Percentiles rank a stretch among this genome's conserved stretches.
These are phyloP conservation scores for Leccinum sublutescens DNA, from an alignment of 768 basidiomycete species.

Conservation along the genomic window DNA sequence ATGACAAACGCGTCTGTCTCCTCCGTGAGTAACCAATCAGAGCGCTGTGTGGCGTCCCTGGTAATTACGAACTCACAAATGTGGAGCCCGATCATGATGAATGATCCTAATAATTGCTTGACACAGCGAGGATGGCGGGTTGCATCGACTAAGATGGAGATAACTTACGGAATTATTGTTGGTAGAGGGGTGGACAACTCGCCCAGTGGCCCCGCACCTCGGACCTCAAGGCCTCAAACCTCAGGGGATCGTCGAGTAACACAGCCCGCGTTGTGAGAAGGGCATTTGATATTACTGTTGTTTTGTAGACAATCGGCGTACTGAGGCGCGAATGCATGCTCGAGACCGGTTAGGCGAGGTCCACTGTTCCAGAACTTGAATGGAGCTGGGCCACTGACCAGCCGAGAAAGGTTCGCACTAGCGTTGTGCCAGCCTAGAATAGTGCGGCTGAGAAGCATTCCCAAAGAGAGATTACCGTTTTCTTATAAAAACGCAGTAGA, in stretches of 20 bases:
- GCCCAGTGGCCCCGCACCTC: conserved; percentile 9
- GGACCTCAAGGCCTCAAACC: conserved; percentile 2
- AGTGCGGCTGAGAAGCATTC: conserved; percentile 26
- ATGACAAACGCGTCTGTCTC: conserved; percentile 18
- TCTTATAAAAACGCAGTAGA: conserved; percentile 8
- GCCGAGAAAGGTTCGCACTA: conserved; percentile 22
- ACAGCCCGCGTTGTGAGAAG: conserved; percentile 13
- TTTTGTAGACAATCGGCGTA: conserved; percentile 18
- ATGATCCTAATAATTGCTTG: conserved; percentile 11
- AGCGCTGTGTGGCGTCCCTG: conserved; percentile 23
- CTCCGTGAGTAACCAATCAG: conserved; percentile 24
- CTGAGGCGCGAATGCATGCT: conserved; percentile 20
- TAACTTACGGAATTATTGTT: conserved; percentile 16
- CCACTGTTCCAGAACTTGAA: conserved; percentile 9
- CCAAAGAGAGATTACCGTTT: conserved; percentile 8
- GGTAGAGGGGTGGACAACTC: conserved; percentile 5
- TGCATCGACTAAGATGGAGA: conserved; percentile 15
- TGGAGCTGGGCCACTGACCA: conserved; percentile 6
- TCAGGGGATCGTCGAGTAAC: conserved; percentile 14
- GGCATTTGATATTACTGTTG: conserved; percentile 21
- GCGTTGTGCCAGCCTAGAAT: conserved; percentile 22
- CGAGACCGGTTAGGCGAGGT: conserved; percentile 20
- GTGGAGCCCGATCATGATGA: conserved; percentile 24
- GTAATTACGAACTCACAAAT: conserved; percentile 21
- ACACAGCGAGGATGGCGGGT: conserved; percentile 13